phyloP scores from a whole-genome alignment of 2,329 filamentous ascomycete species.

The Penicillium sp. region DNA sequence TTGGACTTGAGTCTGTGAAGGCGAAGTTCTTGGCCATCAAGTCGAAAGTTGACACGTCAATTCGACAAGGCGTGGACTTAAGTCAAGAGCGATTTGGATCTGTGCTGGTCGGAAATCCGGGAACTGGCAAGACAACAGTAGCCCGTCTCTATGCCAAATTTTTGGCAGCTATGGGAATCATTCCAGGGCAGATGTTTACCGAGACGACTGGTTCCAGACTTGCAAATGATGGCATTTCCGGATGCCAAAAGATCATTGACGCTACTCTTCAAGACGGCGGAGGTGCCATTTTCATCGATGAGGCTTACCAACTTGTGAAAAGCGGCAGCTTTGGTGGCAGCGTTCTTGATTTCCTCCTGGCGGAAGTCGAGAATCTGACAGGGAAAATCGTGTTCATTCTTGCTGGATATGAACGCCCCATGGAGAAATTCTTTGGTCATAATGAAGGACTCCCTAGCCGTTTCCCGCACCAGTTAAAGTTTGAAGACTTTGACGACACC shows the following conservation, averaged over 20 bases:
- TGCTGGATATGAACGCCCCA: slow-evolving; percentile 72
- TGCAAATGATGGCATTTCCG: slow-evolving; percentile 62
- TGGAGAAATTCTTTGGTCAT: slow-evolving; percentile 75
- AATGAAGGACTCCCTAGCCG: slow-evolving; percentile 72
- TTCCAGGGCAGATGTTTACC: slow-evolving; percentile 62
- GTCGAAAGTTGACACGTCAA: slow-evolving; percentile 59
- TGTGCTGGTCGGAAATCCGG: slow-evolving; percentile 70
- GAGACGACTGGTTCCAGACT: slow-evolving; percentile 71
- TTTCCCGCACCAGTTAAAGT: slow-evolving; percentile 66
- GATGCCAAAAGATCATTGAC: slow-evolving; percentile 60
- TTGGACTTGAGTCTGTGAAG: slow-evolving; percentile 72
- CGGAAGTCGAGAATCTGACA: slow-evolving; percentile 70
- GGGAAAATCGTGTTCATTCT: slow-evolving; percentile 73
- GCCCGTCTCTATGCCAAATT: slow-evolving; percentile 70
- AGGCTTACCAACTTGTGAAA: slow-evolving; percentile 71
- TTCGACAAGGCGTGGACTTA: slow-evolving; percentile 60
- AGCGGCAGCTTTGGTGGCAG: slow-evolving; percentile 59
- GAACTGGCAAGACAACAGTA: slow-evolving; percentile 78
- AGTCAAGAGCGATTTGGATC: slow-evolving; percentile 63
- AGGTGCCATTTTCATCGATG: slow-evolving; percentile 75
- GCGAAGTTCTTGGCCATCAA: slow-evolving; percentile 65
- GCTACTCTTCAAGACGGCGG: slow-evolving; percentile 60
- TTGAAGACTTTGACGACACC: slow-evolving; percentile 67
- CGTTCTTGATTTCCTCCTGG: slow-evolving; percentile 70
- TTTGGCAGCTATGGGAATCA: slow-evolving; percentile 61